These are phyloP conservation scores for Sclerotinia glacialis DNA, from an alignment of 2,329 filamentous ascomycete genomes.

Conservation along the genomic window DNA sequence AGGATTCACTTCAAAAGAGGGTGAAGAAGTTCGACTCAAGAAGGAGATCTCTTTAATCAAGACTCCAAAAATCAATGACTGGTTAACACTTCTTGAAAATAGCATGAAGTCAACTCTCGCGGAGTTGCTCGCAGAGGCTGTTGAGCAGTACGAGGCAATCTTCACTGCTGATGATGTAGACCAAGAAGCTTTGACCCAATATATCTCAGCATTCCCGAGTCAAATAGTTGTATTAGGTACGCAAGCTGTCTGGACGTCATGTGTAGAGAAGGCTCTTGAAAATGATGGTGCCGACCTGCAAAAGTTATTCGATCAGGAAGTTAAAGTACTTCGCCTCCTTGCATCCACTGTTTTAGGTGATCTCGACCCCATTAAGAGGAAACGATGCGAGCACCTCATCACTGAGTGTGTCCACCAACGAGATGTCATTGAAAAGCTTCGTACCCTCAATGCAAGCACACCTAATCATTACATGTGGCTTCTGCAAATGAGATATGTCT, in stretches of 20 bases:
- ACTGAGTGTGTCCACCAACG: slow-evolving; percentile 98
- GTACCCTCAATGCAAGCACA: slow-evolving; percentile 69
- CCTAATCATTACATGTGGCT: slow-evolving; percentile 88
- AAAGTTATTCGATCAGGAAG: slow-evolving; percentile 74
- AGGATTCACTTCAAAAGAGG: slow-evolving; percentile 93
- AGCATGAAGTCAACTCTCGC: slow-evolving; percentile 95
- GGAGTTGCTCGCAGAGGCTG: slow-evolving; percentile 82
- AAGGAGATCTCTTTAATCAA: slow-evolving; percentile 90
- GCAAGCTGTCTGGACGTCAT: slow-evolving; percentile 89
- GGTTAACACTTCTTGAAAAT: slow-evolving; percentile 87
- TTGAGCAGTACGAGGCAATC: slow-evolving; percentile 76
- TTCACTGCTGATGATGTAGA: slow-evolving; percentile 72
- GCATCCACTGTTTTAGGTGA: slow-evolving; percentile 88
- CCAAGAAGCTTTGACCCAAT: slow-evolving; percentile 67
- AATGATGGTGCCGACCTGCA: slow-evolving; percentile 68
- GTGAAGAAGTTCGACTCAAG: slow-evolving; percentile 81
- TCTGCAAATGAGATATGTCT: slow-evolving; percentile 95
- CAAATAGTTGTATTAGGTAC: slow-evolving; percentile 94
- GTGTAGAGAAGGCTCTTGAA: slow-evolving; percentile 74
- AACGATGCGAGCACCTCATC: slow-evolving; percentile 98
- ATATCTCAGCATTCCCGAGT: slow-evolving; percentile 80
- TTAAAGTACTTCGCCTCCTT: slow-evolving; percentile 79
- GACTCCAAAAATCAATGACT: slow-evolving; percentile 97
- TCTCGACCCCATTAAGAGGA: slow-evolving; percentile 78
- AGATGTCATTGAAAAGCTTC: slow-evolving; percentile 84